phyloP scores from a whole-genome alignment of 2,329 filamentous ascomycete genomes.

The Rhinocladiella similis region DNA sequence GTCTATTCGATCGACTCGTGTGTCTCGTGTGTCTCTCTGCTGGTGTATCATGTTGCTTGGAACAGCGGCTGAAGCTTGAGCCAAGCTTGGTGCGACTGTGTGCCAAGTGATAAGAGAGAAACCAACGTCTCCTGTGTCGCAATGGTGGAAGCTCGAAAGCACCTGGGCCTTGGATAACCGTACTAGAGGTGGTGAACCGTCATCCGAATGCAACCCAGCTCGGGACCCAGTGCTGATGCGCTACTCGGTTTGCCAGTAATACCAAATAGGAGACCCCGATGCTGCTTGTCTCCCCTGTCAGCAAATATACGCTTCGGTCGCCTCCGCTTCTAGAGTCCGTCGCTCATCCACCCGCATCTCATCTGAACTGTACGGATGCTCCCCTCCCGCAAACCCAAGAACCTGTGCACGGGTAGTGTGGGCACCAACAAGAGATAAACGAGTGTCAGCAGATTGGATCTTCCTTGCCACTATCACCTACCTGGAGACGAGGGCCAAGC shows the following conservation, averaged over 20 bases:
- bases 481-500: background rate
- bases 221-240: background rate
- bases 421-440: conserved; percentile 17
- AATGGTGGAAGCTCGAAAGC: background rate
- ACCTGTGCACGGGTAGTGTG: conserved; percentile 2
- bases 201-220: conserved; percentile 10
- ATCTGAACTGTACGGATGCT: too few species aligned
- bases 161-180: too few species aligned
- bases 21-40: background rate
- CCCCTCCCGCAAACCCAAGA: background rate
- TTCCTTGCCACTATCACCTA: conserved; percentile 2
- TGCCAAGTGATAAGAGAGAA: background rate
- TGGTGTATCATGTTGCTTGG: background rate
- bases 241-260: background rate
- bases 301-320: conserved; percentile 19
- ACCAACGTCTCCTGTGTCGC: background rate
- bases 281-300: background rate
- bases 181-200: background rate
- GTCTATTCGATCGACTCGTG: background rate
- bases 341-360: background rate
- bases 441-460: background rate
- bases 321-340: conserved; percentile 11
- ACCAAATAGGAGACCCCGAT: conserved; percentile 2
- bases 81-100: background rate
- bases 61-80: background rate